Conservation (phyloP, 2,329 filamentous ascomycete species). For the Clathrospora elynae region DNA sequence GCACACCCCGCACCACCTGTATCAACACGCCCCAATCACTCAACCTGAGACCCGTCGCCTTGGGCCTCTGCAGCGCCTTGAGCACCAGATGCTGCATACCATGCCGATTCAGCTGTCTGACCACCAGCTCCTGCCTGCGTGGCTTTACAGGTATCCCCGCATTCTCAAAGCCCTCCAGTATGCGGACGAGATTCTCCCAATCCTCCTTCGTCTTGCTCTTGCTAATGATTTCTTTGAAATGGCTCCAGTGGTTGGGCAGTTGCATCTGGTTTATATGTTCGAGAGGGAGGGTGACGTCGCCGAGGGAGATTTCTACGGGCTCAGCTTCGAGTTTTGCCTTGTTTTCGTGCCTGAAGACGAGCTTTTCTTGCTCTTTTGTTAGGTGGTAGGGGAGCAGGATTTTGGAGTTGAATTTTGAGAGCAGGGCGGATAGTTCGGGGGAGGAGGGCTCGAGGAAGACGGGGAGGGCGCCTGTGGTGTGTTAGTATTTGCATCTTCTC, state of each 20-base stretch:
- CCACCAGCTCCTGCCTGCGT: conserved; percentile 21
- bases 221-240: conserved; percentile 20
- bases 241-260: conserved; percentile 20
- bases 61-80: conserved; percentile 36
- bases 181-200: conserved; percentile 44
- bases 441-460: conserved; percentile 50
- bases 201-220: conserved; percentile 34
- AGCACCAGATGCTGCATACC: conserved; percentile 38
- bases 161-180: conserved; percentile 39
- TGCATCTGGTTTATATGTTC: conserved; percentile 37
- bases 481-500: conserved; percentile 7
- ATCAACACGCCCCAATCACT: conserved; percentile 31
- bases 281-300: conserved; percentile 44
- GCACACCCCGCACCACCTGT: conserved; percentile 45
- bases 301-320: conserved; percentile 51
- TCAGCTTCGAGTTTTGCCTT: conserved; percentile 50
- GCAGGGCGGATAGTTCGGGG: conserved; percentile 49
- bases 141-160: conserved; percentile 27
- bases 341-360: conserved; percentile 51
- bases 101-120: conserved; percentile 25
- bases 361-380: conserved; percentile 47
- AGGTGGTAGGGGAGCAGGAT: conserved; percentile 54
- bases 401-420: conserved; percentile 50
- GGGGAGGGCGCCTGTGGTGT: conserved; percentile 45
- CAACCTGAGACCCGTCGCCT: conserved; percentile 34